Evolutionary conservation across 176 grass and related monocot genomes (phyloP).

Genomic region (Ampelocalamus luodianensis): DNA sequence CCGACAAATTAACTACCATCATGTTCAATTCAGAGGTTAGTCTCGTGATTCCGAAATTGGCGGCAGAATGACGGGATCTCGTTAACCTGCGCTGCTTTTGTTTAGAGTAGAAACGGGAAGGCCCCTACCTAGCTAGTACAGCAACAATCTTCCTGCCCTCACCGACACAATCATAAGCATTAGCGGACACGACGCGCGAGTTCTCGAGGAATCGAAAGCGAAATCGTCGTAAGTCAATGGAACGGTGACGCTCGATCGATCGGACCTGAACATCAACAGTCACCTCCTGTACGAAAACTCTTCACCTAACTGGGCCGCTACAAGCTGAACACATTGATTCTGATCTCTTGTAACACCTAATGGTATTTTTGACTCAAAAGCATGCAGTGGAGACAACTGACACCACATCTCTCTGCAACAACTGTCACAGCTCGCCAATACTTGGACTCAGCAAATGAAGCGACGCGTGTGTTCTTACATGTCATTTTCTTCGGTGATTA

Average conservation of each 20-base stretch:
- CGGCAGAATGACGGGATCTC: slow-evolving; percentile 11
- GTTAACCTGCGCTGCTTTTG: background rate
- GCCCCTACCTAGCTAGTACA: no score
- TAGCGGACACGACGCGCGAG: no score
- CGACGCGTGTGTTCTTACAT: no score
- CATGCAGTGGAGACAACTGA: no score
- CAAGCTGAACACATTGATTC: background rate
- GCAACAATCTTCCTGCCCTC: background rate
- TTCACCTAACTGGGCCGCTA: background rate
- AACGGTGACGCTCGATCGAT: no score
- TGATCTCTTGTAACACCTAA: no score
- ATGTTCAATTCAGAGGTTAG: background rate
- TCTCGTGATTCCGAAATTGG: background rate
- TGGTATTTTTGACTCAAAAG: no score
- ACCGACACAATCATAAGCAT: background rate
- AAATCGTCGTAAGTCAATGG: background rate
- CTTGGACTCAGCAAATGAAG: no score
- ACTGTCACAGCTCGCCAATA: no score
- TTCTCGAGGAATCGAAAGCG: background rate
- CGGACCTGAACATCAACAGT: no score
- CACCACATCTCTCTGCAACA: no score
- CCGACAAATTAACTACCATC: background rate
- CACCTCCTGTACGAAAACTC: background rate
- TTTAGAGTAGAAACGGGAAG: background rate
- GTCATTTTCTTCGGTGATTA: no score